phyloP scores from a whole-genome alignment of 768 basidiomycete species.

The Leucocoprinus sp. region DNA sequence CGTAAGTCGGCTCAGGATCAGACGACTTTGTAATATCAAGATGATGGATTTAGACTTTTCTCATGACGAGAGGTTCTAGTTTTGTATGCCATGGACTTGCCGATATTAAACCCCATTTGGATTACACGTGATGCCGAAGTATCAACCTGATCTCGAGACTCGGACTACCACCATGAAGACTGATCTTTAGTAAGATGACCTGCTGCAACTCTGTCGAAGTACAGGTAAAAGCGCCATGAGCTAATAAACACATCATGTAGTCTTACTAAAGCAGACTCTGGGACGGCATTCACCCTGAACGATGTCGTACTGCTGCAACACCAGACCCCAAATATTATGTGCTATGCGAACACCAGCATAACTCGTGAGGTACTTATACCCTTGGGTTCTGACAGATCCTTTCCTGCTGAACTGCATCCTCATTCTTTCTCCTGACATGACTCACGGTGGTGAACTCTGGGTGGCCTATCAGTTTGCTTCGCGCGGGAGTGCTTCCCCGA shows the following conservation, averaged over 20 bases:
- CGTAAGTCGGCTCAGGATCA: neutral
- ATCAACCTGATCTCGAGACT: neutral
- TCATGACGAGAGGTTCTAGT: neutral
- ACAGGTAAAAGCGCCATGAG: no score
- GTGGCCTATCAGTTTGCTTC: slow-evolving; percentile 41
- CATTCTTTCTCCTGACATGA: neutral
- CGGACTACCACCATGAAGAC: no score
- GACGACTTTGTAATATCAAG: neutral
- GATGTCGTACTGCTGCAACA: no score
- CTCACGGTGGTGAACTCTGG: slow-evolving; percentile 29
- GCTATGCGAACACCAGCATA: neutral
- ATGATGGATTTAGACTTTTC: neutral
- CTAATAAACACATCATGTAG: no score
- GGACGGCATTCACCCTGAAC: neutral
- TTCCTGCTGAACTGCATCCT: neutral
- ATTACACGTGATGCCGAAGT: neutral
- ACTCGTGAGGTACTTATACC: neutral
- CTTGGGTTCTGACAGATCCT: neutral
- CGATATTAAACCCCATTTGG: neutral
- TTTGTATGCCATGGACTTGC: neutral
- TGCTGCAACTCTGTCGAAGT: no score
- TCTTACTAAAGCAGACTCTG: no score
- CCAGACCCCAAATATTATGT: no score
- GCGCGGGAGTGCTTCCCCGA: slow-evolving; percentile 30
- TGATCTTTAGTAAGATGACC: no score